Base-by-base conservation (phyloP, 495 filamentous ascomycete species). In the Hypoxylon intermedium region DNA sequence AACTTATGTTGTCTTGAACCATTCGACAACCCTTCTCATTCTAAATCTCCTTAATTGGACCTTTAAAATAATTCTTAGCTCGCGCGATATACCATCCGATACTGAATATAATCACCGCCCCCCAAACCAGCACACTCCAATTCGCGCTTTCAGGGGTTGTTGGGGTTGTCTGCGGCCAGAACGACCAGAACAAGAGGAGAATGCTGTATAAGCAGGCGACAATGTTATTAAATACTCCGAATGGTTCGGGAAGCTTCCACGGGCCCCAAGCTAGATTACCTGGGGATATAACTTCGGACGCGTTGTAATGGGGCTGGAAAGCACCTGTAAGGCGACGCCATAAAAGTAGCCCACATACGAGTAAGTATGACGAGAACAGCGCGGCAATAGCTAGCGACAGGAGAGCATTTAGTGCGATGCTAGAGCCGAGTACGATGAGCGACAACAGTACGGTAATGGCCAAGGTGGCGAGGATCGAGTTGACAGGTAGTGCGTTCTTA, bases 341-440 rank as follows among this genome's bases (percentile, higher is more conserved):
- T 15, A 85, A 74, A 1, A 86, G 72, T 6, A 84, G 72, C 1
- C 46, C 64, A 50, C 70, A 72, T 7, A 74, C 67, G 76, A 84
- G 9, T 69, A 83, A 31, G 76, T 83, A 36, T 62, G 83, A 49
- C 65, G 80, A 51, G 68, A 76, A 38, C 71, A 83, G 46, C 43
- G 63, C 19, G 36, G 52, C 38, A 71, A 82, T 48, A 70, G 76
- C 19, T 71, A 80, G 66, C 64, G 82, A 80, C 24, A 79, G 67
- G 18, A 86, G 74, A 18, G 77, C 78, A 60, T 79, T 78, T 58
- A 87, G 77, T 0, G 81, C 84, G n/a, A 76, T 70, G 6, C 75
- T 50, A 1, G 78, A 83, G 24, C 82, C 83, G 54, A 87, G 75
- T 47, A 81, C 84, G 65, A 87, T 84, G 28, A 85, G 70, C 0